Base-by-base conservation (phyloP, 306 rosid species). In the Quercus gilva region DNA sequence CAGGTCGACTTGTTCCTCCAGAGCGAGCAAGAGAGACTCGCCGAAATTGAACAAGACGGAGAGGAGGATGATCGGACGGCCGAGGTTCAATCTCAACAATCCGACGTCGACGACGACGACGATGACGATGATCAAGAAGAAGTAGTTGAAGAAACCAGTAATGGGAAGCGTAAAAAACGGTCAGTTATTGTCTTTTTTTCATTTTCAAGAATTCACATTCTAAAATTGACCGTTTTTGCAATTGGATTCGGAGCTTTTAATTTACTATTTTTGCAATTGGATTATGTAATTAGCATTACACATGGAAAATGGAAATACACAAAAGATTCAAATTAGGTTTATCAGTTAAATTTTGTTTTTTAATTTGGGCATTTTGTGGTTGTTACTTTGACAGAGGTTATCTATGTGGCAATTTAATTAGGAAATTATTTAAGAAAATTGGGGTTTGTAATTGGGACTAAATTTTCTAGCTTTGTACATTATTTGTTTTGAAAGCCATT, bases 1-100 rank as follows among this genome's bases (percentile, higher is more conserved):
- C 97, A 92, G 81, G 91, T 92, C 5, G 94, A 88, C 90, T 69
- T 87, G 76, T 92, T 90, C 83, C 90, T 92, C 69, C 90, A 88
- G 51, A 74, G 79, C 77, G 88, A 84, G 78, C 87, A 80, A 28
- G 79, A 74, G 55, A 78, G 41, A 73, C 58, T 64, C 4, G 76
- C 57, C 12, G 76, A 72, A 56, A 55, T 59, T 17, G 82, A 81
- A 55, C 83, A 21, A 5, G 79, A 74, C 17, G 85, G 21, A 2
- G 80, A 45, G 33, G 82, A 73, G 29, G 67, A 70, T 59, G 80
- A 79, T 55, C 49, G 41, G 15, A 57, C 41, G 33, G 78, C 29
- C 6, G 80, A 51, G 26, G 43, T 17, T 37, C 61, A 80, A 74
- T 70, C 84, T n/a, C 82, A 85, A 45, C 86, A 73, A 81, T 77